phyloP scores from a whole-genome alignment of 257 asterid genomes.

The Solanum pinnatisectum region DNA sequence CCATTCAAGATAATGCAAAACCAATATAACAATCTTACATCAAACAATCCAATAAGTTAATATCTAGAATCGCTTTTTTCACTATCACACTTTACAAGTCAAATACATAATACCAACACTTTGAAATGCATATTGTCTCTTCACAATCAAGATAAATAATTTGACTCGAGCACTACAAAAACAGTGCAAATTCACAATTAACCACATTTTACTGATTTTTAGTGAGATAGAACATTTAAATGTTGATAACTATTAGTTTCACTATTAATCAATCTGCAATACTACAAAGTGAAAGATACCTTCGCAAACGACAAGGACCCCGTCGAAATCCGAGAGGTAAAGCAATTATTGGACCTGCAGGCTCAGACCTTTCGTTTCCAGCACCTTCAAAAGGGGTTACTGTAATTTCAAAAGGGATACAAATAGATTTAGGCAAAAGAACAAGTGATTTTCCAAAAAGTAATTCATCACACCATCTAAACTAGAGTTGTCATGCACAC shows the following conservation, averaged over 20 bases:
- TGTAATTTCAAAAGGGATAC: too few species aligned
- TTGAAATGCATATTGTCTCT: neutral
- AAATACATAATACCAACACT: neutral
- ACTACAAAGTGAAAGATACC: slow-evolving; percentile 26
- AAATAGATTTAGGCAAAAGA: too few species aligned
- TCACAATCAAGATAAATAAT: neutral
- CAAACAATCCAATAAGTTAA: neutral
- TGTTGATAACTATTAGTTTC: neutral
- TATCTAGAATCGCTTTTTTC: neutral
- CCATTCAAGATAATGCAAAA: neutral
- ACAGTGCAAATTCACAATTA: neutral
- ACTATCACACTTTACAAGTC: neutral
- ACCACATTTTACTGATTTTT: neutral
- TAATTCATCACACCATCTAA: too few species aligned
- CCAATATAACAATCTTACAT: neutral
- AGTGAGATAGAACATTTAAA: neutral
- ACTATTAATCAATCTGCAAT: neutral
- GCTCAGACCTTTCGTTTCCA: slow-evolving; percentile 59
- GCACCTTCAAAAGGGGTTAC: slow-evolving; percentile 68
- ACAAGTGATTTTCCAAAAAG: too few species aligned
- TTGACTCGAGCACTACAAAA: neutral
- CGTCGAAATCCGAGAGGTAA: slow-evolving; percentile 59
- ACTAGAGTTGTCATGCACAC: too few species aligned
- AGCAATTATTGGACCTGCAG: slow-evolving; percentile 66
- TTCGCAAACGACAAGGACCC: slow-evolving; percentile 88